A percentile compares a stretch with the other conserved stretches of the same genome.
These are phyloP conservation scores for Syzygium syzygioides DNA, from an alignment of 441 rosid genomes.

Conservation along the genomic window DNA sequence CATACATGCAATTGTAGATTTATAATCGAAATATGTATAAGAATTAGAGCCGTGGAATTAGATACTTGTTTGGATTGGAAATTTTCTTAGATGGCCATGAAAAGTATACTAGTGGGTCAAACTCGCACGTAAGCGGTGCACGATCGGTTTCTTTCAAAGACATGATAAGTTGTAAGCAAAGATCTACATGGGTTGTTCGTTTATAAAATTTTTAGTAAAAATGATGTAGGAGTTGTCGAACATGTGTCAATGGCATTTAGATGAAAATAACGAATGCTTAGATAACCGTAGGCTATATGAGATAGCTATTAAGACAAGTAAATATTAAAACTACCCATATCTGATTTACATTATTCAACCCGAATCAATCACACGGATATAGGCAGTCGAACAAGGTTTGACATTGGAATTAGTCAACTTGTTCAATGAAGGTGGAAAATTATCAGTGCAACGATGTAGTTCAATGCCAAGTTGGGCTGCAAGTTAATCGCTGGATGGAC, in stretches of 20 bases:
- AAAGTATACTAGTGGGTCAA: no score
- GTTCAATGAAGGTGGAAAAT: background rate
- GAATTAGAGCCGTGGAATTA: no score
- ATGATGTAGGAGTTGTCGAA: background rate
- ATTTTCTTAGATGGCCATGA: no score
- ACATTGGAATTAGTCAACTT: background rate
- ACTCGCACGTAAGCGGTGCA: no score
- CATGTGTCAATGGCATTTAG: background rate
- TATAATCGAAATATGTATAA: no score
- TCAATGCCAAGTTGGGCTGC: background rate
- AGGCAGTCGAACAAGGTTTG: background rate
- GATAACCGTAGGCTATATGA: background rate
- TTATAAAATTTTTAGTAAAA: background rate
- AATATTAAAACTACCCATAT: background rate
- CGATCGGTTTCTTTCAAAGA: no score
- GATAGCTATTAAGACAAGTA: background rate
- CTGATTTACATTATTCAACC: background rate
- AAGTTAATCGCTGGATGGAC: background rate
- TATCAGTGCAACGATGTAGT: background rate
- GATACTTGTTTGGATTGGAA: no score
- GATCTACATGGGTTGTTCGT: background rate
- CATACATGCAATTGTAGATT: no score
- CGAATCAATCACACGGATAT: background rate
- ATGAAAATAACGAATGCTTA: background rate
- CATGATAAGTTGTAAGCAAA: background rate